phyloP scores from a whole-genome alignment of 2,329 filamentous ascomycete species.

The Pyrenophora graminea region DNA sequence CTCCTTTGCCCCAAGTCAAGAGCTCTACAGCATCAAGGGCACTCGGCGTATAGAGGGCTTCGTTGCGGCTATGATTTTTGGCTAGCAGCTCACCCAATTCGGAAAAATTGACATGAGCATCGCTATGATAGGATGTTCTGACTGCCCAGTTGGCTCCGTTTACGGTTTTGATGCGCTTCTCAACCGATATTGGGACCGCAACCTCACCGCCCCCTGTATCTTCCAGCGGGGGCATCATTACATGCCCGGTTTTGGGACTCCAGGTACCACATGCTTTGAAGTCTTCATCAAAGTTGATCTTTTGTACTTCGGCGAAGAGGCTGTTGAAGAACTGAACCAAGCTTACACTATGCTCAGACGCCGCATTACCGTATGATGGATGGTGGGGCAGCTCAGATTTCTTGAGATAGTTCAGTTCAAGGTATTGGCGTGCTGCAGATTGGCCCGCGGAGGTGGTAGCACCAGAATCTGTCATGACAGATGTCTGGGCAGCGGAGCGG shows the following conservation, averaged over 20 bases:
- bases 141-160: conserved; percentile 65
- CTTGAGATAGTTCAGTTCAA: conserved; percentile 14
- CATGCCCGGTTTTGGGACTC: conserved; percentile 10
- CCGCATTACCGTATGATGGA: conserved; percentile 10
- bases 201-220: neutral
- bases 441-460: neutral
- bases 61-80: conserved; percentile 60
- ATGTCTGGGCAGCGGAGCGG: conserved; percentile 17
- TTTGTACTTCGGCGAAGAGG: conserved; percentile 24
- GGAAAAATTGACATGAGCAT: conserved; percentile 56
- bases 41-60: conserved; percentile 63
- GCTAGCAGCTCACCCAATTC: conserved; percentile 68
- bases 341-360: conserved; percentile 6
- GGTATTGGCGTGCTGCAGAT: conserved; percentile 5
- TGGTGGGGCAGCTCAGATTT: conserved; percentile 27
- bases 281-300: conserved; percentile 22
- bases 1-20: conserved; percentile 48
- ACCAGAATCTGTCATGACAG: conserved; percentile 8
- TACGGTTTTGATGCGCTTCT: conserved; percentile 23
- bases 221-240: conserved; percentile 18
- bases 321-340: conserved; percentile 21
- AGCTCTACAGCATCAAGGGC: conserved; percentile 56
- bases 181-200: conserved; percentile 17
- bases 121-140: conserved; percentile 59
- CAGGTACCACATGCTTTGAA: conserved; percentile 21